These are phyloP conservation scores for Rhodotorula sp. DNA, from an alignment of 1,284 basidiomycete genomes.

Conservation along the genomic window DNA sequence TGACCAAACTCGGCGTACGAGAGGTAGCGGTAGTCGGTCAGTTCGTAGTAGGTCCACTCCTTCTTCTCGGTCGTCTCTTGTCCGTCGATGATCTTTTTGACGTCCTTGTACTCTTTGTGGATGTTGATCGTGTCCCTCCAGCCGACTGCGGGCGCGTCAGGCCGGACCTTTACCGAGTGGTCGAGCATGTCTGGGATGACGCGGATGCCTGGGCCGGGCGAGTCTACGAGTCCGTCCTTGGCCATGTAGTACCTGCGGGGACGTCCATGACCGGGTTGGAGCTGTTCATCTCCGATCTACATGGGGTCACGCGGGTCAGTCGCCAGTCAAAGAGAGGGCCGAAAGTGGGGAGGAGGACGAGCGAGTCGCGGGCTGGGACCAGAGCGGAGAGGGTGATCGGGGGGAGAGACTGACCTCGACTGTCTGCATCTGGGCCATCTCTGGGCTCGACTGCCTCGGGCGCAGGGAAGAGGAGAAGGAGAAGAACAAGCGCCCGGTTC, in stretches of 20 bases:
- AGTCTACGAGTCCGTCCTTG: conserved; percentile 2
- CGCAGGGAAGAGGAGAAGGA: background rate
- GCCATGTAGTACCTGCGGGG: conserved; percentile 17
- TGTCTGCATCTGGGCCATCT: background rate
- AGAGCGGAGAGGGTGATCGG: too few relatives aligned
- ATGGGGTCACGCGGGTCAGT: background rate
- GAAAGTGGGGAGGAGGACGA: background rate
- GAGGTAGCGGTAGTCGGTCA: conserved; percentile 80
- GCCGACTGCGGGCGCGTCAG: conserved; percentile 63
- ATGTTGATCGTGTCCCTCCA: conserved; percentile 71
- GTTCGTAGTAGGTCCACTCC: conserved; percentile 93
- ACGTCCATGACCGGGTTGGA: conserved; percentile 16
- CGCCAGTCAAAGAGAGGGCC: too few relatives aligned
- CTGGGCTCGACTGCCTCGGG: background rate
- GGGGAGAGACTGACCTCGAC: conserved; percentile 18
- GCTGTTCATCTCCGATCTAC: conserved; percentile 28
- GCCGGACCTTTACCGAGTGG: conserved; percentile 2
- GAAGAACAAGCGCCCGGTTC: background rate
- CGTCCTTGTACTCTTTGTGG: conserved; percentile 84
- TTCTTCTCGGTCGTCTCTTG: conserved; percentile 82
- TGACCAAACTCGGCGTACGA: conserved; percentile 69
- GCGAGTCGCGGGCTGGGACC: too few relatives aligned
- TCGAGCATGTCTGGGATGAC: conserved; percentile 35
- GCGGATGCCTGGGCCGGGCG: conserved; percentile 17
- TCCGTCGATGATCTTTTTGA: conserved; percentile 67